Evolutionary conservation across 352 stramenopile species (phyloP).

Genomic region (Phytopythium vexans): DNA sequence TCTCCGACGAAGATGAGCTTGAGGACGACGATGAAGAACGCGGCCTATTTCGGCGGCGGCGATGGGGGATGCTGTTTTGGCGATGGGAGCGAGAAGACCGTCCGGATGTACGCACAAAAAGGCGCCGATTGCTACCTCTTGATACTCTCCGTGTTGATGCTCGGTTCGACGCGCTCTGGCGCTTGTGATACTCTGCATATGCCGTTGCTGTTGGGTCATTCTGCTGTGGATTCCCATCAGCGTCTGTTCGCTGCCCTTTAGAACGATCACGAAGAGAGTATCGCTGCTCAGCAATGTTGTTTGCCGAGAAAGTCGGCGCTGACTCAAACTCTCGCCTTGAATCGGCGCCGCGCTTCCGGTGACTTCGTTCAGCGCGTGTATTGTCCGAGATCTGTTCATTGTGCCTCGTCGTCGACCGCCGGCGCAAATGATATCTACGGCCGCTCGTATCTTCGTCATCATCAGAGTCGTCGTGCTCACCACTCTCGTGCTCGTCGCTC

Average conservation of each 20-base stretch:
- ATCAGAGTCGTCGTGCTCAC: conserved; percentile 19
- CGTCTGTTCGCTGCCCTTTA: conserved; percentile 45
- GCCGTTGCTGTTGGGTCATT: conserved; percentile 28
- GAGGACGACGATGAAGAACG: conserved; percentile 53
- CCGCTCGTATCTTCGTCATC: conserved; percentile 22
- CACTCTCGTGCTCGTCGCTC: conserved; percentile 23
- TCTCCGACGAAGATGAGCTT: conserved; percentile 16
- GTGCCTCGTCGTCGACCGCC: conserved; percentile 25
- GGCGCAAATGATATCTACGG: conserved; percentile 40
- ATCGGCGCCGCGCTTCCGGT: too few relatives aligned
- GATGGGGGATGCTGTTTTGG: conserved; percentile 18
- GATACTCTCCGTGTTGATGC: conserved; percentile 9
- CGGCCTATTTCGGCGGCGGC: conserved; percentile 20
- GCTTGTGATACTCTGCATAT: conserved; percentile 71
- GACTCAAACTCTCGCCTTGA: conserved; percentile 1
- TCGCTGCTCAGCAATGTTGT: conserved; percentile 28
- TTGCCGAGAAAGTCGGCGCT: conserved; percentile 16
- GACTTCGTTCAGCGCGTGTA: too few relatives aligned
- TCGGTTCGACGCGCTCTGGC: conserved; percentile 12
- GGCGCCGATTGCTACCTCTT: conserved; percentile 12
- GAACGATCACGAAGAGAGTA: conserved; percentile 75
- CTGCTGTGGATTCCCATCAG: conserved; percentile 23
- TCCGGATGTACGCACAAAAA: conserved; percentile 26
- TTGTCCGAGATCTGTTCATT: conserved; percentile 1
- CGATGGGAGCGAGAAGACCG: conserved; percentile 18